Evolutionary conservation across 106 monocot species (phyloP).

Genomic region (Iris macrosiphon): DNA sequence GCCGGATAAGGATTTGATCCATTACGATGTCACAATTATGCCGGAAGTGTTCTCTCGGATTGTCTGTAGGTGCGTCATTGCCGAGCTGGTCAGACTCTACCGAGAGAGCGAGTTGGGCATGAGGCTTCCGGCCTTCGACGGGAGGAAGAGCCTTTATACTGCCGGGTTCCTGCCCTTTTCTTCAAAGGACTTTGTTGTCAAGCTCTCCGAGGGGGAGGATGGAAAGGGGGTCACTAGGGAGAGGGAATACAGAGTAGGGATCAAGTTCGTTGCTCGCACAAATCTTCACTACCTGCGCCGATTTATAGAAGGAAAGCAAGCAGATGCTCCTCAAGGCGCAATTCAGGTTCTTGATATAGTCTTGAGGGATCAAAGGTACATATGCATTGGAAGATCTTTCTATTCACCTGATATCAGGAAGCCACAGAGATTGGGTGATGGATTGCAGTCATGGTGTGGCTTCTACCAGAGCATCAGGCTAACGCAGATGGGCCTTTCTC

Average conservation of each 20-base stretch:
- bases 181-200: constrained; percentile 61
- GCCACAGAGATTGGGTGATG: constrained; percentile 63
- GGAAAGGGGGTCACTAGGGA: constrained; percentile 42
- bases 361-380: constrained; percentile 56
- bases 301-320: constrained; percentile 63
- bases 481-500: constrained; percentile 87
- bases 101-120: too few relatives aligned
- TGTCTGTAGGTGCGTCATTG: too few relatives aligned
- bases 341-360: constrained; percentile 78
- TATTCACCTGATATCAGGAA: constrained; percentile 75
- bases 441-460: constrained; percentile 84
- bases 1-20: constrained; percentile 77
- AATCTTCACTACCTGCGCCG: constrained; percentile 57
- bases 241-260: constrained; percentile 60
- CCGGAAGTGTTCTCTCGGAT: constrained; percentile 55
- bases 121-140: too few relatives aligned
- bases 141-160: constrained; percentile 78
- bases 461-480: constrained; percentile 92
- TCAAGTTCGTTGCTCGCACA: constrained; percentile 76
- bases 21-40: constrained; percentile 78
- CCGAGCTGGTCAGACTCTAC: too few relatives aligned
- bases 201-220: constrained; percentile 52
- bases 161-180: constrained; percentile 69
- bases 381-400: constrained; percentile 73
- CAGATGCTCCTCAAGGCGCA: constrained; percentile 63